Base-by-base conservation (phyloP, 257 asterid genomes). In the Striga asiatica region DNA sequence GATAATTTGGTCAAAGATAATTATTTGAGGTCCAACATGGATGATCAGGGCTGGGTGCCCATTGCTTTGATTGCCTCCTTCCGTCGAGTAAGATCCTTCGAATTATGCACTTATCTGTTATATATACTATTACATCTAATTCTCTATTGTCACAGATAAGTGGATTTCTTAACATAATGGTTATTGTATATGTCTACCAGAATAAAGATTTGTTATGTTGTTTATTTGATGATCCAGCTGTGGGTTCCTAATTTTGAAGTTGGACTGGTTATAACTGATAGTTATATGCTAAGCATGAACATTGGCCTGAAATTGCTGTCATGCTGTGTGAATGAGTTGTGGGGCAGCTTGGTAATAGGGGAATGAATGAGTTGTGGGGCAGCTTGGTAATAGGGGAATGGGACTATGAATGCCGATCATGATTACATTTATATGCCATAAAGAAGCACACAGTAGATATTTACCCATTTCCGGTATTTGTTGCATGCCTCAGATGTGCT, bases 1-100 rank as follows among this genome's bases (percentile, higher is more conserved):
- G 79, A 68, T 20, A 89, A 89, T 68, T 67, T 89, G 82, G 84
- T 76, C 20, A 75, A 71, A 65, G 97, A 89, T 72, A 58, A 71
- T 37, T 89, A 32, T 53, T 70, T 89, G 75, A 81, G 78, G 78
- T 55, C 76, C 37, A 76, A 75, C 9, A 88, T 88, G 95, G 94
- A 88, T 65, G 83, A 69, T 3, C 71, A 82, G 22, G 95, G 97
- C 24, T 88, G 97, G 97, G 97, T 88, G 66, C 78, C 92, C 6
- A 53, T 85, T 47, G 25, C 69, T 28, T 54, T 82, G 62, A 73
- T 88, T 34, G 94, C 97, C 48, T 54, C 66, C 65, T 88, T 88
- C 57, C 95, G 75, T 7, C 76, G 92, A 62, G 97, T 88, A 88
- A 85, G 97, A 65, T 32, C 19, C 46, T 28, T 4, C 21, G 56